Base-by-base conservation (phyloP, 2,329 filamentous ascomycete genomes). In the Penicillium verrucosum region DNA sequence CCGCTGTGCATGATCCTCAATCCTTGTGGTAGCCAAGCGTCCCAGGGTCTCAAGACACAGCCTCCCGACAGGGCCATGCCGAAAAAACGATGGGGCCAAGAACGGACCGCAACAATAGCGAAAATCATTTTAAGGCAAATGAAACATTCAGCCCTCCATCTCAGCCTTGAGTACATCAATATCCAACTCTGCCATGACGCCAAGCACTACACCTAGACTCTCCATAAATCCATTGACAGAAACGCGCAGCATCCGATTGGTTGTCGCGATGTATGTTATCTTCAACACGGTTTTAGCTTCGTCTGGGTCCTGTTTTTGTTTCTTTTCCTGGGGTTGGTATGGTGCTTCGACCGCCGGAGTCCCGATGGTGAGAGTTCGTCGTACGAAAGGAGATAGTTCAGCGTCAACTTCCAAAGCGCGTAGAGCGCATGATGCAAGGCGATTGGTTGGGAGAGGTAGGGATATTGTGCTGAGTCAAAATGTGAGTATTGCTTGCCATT, bases 171-270 rank as follows among this genome's bases (percentile, higher is more conserved):
- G 72, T 2, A 94, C 88, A 77, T 97, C 92, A 27, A 87, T 84
- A 74, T 97, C 93, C 66, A 97, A 76, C 72, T 95, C 89, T 73
- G 90, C 86, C 89, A 97, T 96, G 16, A 96, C 89, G 53, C 92
- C 89, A 41, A 97, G 74, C 1, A 97, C 88, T 5, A 97, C 85
- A 51, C 86, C 85, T 54, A 97, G 74, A 65, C 89, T 95, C 68
- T 97, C 93, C 81, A 97, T 92, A 75, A 97, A 97, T 10, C 92
- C 91, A 76, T 97, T 97, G 55, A 97, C 92, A 3, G 93, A 90
- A 2, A 99, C 94, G 43, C 94, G 87, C 56, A 99, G 82, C 93
- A 97, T 97, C 65, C 94, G 88, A 72, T 97, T 96, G 21, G 94
- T 97, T 0, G 91, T 91, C 1, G 94, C 94, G 53, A 82, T 83